These are phyloP conservation scores for Kwoniella pini DNA, from an alignment of 768 basidiomycete genomes.

Conservation along the genomic window DNA sequence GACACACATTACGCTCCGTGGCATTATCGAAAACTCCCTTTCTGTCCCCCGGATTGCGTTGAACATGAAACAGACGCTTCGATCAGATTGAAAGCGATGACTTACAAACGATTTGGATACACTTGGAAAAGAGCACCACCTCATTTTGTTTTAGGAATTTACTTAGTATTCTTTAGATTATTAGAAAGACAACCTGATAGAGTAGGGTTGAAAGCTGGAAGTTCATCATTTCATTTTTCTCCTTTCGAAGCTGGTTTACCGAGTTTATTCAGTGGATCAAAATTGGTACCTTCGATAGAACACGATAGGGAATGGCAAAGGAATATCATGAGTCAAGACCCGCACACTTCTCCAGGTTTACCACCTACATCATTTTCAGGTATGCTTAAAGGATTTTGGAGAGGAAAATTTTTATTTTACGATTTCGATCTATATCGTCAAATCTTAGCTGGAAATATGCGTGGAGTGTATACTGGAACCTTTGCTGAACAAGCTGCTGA, in stretches of 20 bases:
- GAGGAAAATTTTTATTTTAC: slow-evolving; percentile 49
- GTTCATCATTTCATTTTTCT: slow-evolving; percentile 21
- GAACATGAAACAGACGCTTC: slow-evolving; percentile 30
- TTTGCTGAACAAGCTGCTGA: slow-evolving; percentile 47
- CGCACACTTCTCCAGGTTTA: slow-evolving; percentile 45
- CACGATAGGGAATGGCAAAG: slow-evolving; percentile 51
- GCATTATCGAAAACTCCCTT: slow-evolving; percentile 44
- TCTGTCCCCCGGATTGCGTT: slow-evolving; percentile 26
- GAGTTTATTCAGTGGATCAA: slow-evolving; percentile 18
- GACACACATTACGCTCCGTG: slow-evolving; percentile 48
- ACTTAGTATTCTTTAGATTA: slow-evolving; percentile 41
- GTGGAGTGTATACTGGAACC: slow-evolving; percentile 45
- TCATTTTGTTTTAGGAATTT: slow-evolving; percentile 36
- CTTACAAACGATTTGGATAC: slow-evolving; percentile 47
- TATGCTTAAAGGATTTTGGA: slow-evolving; percentile 45
- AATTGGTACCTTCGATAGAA: slow-evolving; percentile 26
- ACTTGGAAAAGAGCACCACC: slow-evolving; percentile 45
- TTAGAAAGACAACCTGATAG: slow-evolving; percentile 46
- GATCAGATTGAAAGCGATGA: slow-evolving; percentile 37
- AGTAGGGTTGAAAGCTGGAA: slow-evolving; percentile 27
- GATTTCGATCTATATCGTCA: slow-evolving; percentile 47
- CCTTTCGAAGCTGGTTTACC: slow-evolving; percentile 21
- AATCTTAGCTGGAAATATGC: slow-evolving; percentile 43
- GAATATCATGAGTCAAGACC: slow-evolving; percentile 46
- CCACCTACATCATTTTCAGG: slow-evolving; percentile 38